phyloP scores from a whole-genome alignment of 148 eudicot genomes.

The Rheum nobile region DNA sequence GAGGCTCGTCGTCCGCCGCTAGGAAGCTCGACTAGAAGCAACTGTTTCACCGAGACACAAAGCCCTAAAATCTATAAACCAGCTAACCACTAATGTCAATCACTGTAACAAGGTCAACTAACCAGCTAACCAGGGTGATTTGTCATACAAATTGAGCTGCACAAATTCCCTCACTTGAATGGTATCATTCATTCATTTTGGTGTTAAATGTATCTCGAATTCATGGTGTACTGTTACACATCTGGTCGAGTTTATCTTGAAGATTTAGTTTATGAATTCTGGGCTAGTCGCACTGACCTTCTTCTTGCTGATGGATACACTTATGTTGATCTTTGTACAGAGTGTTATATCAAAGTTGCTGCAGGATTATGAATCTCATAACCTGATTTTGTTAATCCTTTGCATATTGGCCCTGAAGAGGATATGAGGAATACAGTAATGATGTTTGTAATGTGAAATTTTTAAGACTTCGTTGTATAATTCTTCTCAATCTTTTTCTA shows the following conservation, averaged over 20 bases:
- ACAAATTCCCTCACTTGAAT: no score
- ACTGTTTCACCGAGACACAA: no score
- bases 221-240: background rate
- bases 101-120: no score
- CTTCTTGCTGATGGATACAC: background rate
- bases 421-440: no score
- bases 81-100: no score
- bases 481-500: background rate
- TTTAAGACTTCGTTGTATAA: background rate
- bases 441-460: conserved; percentile 1
- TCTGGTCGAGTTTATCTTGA: no score
- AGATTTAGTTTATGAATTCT: no score
- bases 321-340: background rate
- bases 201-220: background rate
- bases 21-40: no score
- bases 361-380: background rate
- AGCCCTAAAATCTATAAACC: no score
- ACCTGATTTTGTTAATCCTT: background rate
- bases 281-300: background rate
- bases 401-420: background rate
- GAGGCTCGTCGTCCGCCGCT: no score
- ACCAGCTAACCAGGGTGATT: no score
- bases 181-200: background rate
- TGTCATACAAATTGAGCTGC: no score
- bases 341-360: background rate